phyloP scores from a whole-genome alignment of 2,329 filamentous ascomycete genomes.

The Raffaelea albimanens region DNA sequence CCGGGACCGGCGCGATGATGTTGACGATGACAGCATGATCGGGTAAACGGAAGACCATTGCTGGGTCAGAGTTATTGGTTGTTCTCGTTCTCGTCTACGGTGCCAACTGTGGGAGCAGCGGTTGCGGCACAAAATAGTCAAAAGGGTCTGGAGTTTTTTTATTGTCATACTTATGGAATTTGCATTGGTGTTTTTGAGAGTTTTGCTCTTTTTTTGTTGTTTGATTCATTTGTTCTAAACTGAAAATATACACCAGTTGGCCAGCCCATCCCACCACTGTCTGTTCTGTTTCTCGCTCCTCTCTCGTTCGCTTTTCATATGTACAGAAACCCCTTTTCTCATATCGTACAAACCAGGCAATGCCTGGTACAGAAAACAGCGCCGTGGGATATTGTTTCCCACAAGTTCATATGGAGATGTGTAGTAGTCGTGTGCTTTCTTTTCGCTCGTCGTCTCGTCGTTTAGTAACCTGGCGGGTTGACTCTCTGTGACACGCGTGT shows the following conservation, averaged over 20 bases:
- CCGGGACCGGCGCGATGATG: background rate
- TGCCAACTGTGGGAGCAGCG: background rate
- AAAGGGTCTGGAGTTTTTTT: constrained; percentile 1
- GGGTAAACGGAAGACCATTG: background rate
- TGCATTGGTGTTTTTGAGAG: too few species aligned
- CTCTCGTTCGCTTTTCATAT: background rate
- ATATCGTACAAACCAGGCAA: constrained; percentile 13
- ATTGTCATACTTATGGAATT: background rate
- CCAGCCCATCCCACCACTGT: too few species aligned
- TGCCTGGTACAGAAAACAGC: too few species aligned
- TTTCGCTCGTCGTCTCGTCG: too few species aligned
- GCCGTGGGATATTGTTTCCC: background rate
- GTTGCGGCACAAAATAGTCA: background rate
- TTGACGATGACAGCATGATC: background rate
- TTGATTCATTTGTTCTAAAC: background rate
- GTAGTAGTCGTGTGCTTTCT: background rate
- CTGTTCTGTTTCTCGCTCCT: background rate
- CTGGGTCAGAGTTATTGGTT: background rate
- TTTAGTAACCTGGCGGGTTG: constrained; percentile 88
- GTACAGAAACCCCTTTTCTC: constrained; percentile 3
- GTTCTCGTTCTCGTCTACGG: too few species aligned
- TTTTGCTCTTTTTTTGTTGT: background rate
- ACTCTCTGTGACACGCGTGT: constrained; percentile 88
- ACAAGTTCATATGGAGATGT: background rate
- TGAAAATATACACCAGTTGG: background rate